phyloP scores from a whole-genome alignment of 1,284 basidiomycete species.

The Athelia psychrophila region DNA sequence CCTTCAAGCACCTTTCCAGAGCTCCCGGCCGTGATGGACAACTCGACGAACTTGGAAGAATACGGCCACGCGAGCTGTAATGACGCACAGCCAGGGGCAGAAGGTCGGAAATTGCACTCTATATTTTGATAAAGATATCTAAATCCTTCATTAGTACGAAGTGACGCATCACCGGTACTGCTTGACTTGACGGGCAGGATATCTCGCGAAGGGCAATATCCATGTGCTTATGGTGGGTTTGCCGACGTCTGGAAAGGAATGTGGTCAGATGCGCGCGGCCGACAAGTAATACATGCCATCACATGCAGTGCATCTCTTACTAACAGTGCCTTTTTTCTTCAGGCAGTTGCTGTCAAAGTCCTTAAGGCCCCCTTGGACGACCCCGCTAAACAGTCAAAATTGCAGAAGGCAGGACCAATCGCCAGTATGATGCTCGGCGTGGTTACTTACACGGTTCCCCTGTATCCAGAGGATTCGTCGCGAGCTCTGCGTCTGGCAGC shows the following conservation, averaged over 20 bases:
- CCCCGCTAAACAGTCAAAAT: conserved; percentile 23
- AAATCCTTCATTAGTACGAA: no score
- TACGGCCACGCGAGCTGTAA: no score
- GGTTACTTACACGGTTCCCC: not conserved
- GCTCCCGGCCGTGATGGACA: no score
- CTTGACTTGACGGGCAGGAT: conserved; percentile 36
- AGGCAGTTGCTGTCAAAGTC: conserved; percentile 42
- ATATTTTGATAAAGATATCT: no score
- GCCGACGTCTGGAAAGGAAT: conserved; percentile 41
- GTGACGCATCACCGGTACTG: conserved; percentile 1
- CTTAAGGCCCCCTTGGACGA: conserved; percentile 30
- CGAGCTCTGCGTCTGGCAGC: conserved; percentile 40
- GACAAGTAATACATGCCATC: not conserved
- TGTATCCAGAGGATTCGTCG: conserved; percentile 28
- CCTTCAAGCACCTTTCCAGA: no score
- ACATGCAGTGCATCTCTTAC: no score
- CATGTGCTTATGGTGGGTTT: conserved; percentile 40
- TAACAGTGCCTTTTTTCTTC: not conserved
- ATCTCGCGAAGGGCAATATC: conserved; percentile 26
- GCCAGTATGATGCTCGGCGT: no score
- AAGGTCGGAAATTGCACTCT: no score
- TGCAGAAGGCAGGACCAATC: conserved; percentile 27
- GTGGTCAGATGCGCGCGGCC: conserved; percentile 19
- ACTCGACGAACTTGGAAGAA: no score
- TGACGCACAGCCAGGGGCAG: no score